A percentile compares a stretch with the other conserved stretches of the same genome.
These are phyloP conservation scores for sunflower (Helianthus annuus) DNA, from an alignment of 129 eudicot species.

Conservation along the genomic window DNA sequence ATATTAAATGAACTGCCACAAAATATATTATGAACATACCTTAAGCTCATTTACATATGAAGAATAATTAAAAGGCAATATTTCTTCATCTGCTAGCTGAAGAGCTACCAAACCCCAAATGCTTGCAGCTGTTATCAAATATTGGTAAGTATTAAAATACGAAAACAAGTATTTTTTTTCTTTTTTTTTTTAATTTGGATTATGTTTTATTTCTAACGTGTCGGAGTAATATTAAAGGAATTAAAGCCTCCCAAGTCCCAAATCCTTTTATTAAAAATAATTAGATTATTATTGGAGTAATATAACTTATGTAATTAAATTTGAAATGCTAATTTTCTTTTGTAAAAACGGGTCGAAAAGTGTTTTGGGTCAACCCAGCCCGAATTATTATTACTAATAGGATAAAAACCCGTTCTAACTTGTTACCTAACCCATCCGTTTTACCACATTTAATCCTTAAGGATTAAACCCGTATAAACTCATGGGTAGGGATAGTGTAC, in stretches of 20 bases:
- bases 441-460: background rate
- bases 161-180: too few relatives aligned
- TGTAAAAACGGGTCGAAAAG: background rate
- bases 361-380: background rate
- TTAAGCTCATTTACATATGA: slow-evolving; percentile 68
- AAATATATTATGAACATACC: slow-evolving; percentile 44
- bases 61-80: slow-evolving; percentile 69
- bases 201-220: too few relatives aligned
- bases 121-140: slow-evolving; percentile 63
- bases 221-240: too few relatives aligned
- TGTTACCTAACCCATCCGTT: background rate
- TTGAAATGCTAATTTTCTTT: background rate
- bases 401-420: background rate
- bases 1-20: background rate
- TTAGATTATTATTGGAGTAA: background rate
- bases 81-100: slow-evolving; percentile 73
- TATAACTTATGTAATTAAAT: background rate
- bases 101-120: slow-evolving; percentile 90
- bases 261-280: background rate
- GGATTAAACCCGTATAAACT: background rate
- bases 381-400: background rate
- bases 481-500: too few relatives aligned
- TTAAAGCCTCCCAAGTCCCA: background rate
- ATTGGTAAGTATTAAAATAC: background rate
- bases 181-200: too few relatives aligned